Base-by-base conservation (phyloP, 148 eudicot genomes). In the Spergularia marina region DNA sequence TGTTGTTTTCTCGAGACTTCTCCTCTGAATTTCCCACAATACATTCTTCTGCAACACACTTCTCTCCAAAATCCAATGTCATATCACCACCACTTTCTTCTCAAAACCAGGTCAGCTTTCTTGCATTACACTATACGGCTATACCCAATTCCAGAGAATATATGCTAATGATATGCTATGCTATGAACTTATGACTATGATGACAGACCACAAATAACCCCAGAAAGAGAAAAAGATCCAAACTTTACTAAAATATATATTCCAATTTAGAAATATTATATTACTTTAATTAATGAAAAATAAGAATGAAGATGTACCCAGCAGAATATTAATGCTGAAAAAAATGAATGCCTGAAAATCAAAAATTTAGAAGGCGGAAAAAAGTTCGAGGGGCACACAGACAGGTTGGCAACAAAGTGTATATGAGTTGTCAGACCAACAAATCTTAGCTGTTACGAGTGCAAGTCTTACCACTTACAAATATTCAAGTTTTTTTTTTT, bases 361-460 rank as follows among this genome's bases (percentile, higher is more conserved):
- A 15, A 14, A 65, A 65, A 9, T 15, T 15, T 6, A 15, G 73
- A 39, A 64, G n/a, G 40, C n/a, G 47, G 47, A 36, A 64, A 64
- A 60, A 39, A 39, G n/a, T 6, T 6, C 4, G 23, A 12, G 25
- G 49, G 25, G 4, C 49, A 64, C 18, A 9, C 49, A 39, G 20
- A 64, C 68, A 64, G 40, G 68, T 64, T 64, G 68, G 68, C 68
- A 34, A 59, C 36, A 8, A 59, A 64, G 49, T 64, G 68, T 18
- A 20, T 16, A 20, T 64, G 68, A 64, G 68, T 64, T 64, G 68
- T 39, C 68, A 64, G 6, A 15, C 44, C 47, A 40, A 0, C 47
- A 13, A 47, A 62, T 62, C 18, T 17, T 56, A 15, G 59, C 59
- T 56, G 59, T 56, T 56, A 2, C 36, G 4, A 30, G 2, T 30